Conservation (phyloP, 192 early-diverging fungal species). For the Coemansia asiatica region DNA sequence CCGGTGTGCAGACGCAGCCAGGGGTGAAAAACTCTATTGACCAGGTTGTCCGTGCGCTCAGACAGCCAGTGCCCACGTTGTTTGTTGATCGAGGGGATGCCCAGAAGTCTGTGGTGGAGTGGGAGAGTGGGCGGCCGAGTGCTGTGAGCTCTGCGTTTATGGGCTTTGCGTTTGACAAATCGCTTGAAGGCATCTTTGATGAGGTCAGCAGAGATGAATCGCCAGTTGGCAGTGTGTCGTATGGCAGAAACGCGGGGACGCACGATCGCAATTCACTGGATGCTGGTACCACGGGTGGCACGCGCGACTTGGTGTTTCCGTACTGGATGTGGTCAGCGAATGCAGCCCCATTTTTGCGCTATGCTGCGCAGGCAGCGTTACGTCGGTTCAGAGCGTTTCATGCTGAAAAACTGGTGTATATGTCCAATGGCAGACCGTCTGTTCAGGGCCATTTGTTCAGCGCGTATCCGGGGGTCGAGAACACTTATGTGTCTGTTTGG, state of each 20-base stretch:
- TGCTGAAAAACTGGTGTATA: constrained; percentile 15
- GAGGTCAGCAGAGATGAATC: not conserved
- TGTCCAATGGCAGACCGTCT: not conserved
- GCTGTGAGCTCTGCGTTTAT: constrained; percentile 19
- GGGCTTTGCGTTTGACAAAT: constrained; percentile 40
- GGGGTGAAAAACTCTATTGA: constrained; percentile 2
- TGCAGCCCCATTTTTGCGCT: constrained; percentile 21
- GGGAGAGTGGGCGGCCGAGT: not conserved
- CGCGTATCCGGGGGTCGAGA: constrained; percentile 40
- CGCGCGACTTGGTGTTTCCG: constrained; percentile 16
- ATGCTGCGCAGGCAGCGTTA: constrained; percentile 32
- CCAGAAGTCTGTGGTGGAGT: not conserved
- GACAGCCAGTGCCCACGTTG: constrained; percentile 10
- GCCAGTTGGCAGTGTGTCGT: not conserved
- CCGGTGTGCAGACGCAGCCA: not conserved
- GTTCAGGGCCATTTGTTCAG: constrained; percentile 9
- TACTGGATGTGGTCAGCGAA: constrained; percentile 39
- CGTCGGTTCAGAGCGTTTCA: constrained; percentile 8
- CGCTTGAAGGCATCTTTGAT: constrained; percentile 11
- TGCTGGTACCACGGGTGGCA: not conserved
- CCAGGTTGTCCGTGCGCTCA: constrained; percentile 18
- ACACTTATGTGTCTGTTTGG: constrained; percentile 35
- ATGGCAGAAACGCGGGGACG: not conserved
- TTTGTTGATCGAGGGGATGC: not conserved
- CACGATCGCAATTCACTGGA: not conserved